Conservation (phyloP, 768 basidiomycete species). For the Lyophyllum atratum region DNA sequence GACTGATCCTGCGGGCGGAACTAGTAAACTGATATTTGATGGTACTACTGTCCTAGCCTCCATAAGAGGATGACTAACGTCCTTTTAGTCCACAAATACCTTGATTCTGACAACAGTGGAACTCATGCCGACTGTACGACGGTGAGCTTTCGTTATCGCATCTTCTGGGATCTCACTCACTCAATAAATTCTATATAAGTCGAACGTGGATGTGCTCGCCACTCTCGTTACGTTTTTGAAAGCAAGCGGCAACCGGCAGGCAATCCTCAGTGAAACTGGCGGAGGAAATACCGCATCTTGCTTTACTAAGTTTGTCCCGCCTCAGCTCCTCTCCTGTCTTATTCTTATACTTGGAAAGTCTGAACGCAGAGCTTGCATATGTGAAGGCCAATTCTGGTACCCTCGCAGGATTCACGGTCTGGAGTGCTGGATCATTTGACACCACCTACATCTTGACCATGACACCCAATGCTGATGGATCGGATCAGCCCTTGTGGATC, state of each 20-base stretch:
- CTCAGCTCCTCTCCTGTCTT: neutral
- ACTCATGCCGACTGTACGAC: conserved; percentile 36
- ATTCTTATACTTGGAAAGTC: conserved; percentile 21
- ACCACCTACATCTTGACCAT: conserved; percentile 50
- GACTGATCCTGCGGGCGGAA: conserved; percentile 42
- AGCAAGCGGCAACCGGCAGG: conserved; percentile 36
- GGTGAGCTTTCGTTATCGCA: conserved; percentile 9
- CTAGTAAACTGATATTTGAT: conserved; percentile 52
- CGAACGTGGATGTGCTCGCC: conserved; percentile 44
- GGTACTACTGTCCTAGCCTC: conserved; percentile 12
- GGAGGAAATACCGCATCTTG: conserved; percentile 54
- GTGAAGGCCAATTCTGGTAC: conserved; percentile 43
- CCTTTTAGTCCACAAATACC: conserved; percentile 54
- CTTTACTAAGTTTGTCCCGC: conserved; percentile 29
- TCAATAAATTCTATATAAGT: conserved; percentile 26
- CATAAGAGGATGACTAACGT: neutral
- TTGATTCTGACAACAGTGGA: conserved; percentile 53
- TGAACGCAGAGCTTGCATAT: conserved; percentile 45
- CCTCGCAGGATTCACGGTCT: conserved; percentile 53
- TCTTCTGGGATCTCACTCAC: neutral
- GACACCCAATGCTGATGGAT: conserved; percentile 47
- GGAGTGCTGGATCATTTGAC: conserved; percentile 56
- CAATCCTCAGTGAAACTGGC: conserved; percentile 49
- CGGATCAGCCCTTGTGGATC: conserved; percentile 47
- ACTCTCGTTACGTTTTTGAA: conserved; percentile 42